These are phyloP conservation scores for Debaryomyces robertsiae DNA, from an alignment of 1,139 yeast genomes.

Conservation along the genomic window DNA sequence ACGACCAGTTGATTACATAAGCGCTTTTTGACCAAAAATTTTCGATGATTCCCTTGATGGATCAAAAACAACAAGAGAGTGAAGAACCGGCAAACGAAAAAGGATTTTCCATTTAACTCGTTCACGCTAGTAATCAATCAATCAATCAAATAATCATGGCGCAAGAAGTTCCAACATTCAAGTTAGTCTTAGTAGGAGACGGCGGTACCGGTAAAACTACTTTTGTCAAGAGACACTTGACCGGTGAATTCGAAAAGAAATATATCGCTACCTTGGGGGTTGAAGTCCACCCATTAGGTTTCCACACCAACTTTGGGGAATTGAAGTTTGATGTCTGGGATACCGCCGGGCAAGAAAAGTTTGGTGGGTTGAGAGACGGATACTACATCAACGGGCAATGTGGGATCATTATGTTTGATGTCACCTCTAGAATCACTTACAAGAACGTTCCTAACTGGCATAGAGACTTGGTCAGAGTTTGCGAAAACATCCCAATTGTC, in stretches of 20 bases:
- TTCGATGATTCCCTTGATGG: conserved; percentile 12
- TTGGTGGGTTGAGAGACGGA: conserved; percentile 99
- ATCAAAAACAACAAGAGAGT: conserved; percentile 9
- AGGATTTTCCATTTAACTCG: conserved; percentile 5
- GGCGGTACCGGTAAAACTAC: conserved; percentile 99
- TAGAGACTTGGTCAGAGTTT: conserved; percentile 97
- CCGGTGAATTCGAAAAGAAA: conserved; percentile 99
- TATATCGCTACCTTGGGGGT: conserved; percentile 99
- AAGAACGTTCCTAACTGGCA: conserved; percentile 99
- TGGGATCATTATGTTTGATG: conserved; percentile 99
- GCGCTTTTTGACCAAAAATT: conserved; percentile 9
- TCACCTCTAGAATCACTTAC: conserved; percentile 98
- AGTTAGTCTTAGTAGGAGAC: conserved; percentile 98
- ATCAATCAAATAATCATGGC: conserved; percentile 44
- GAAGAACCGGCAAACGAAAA: conserved; percentile 4
- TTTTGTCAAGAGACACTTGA: conserved; percentile 98
- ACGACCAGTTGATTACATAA: background rate
- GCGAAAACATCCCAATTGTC: conserved; percentile 99
- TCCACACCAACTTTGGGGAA: conserved; percentile 98
- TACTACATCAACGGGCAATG: conserved; percentile 99
- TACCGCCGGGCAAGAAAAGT: conserved; percentile 99
- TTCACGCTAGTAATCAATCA: conserved; percentile 4
- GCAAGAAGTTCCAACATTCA: conserved; percentile 94
- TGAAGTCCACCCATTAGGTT: conserved; percentile 97
- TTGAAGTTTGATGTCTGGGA: conserved; percentile 99